Percentiles rank a stretch among this genome's conserved stretches.
Conservation (phyloP, 1,284 basidiomycete species). For the Salmacisia buchloeana region DNA sequence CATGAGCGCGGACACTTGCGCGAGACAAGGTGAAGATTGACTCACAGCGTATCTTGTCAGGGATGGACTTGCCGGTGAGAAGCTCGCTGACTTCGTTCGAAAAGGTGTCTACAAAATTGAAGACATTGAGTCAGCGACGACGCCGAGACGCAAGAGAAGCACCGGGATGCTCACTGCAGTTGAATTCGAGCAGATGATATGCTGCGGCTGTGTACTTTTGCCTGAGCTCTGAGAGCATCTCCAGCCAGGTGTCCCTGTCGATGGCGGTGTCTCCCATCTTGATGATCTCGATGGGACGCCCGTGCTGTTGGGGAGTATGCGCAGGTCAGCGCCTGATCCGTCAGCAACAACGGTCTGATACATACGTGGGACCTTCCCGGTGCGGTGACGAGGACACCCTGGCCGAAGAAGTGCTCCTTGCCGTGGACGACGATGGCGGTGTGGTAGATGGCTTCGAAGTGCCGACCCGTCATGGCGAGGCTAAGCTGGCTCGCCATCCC, state of each 20-base stretch:
- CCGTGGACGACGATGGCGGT: slow-evolving; percentile 80
- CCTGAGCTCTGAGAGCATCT: slow-evolving; percentile 69
- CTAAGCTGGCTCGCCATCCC: slow-evolving; percentile 74
- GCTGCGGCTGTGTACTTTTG: slow-evolving; percentile 67
- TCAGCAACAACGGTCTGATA: slow-evolving; percentile 3
- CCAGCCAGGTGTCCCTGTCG: slow-evolving; percentile 74
- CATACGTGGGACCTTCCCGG: slow-evolving; percentile 15
- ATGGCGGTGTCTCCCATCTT: slow-evolving; percentile 76
- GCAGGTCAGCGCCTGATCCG: slow-evolving; percentile 13
- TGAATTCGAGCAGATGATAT: slow-evolving; percentile 72
- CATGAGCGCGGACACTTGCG: not conserved
- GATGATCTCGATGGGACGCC: slow-evolving; percentile 66
- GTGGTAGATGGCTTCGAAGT: slow-evolving; percentile 55
- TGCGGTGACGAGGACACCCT: slow-evolving; percentile 66
- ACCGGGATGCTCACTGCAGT: slow-evolving; percentile 52
- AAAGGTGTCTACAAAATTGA: slow-evolving; percentile 54
- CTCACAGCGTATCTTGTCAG: slow-evolving; percentile 30
- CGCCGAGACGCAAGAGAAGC: slow-evolving; percentile 56
- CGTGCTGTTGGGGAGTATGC: slow-evolving; percentile 56
- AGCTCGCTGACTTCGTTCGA: slow-evolving; percentile 63
- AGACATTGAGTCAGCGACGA: slow-evolving; percentile 59
- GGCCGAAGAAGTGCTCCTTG: slow-evolving; percentile 81
- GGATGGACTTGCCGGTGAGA: slow-evolving; percentile 43
- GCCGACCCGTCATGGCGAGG: slow-evolving; percentile 67
- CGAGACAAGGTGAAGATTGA: not conserved